Evolutionary conservation across 495 filamentous ascomycete genomes (phyloP), one percentile per base, ranked within the genome.

Genomic region (Aspergillus coremiiformis): DNA sequence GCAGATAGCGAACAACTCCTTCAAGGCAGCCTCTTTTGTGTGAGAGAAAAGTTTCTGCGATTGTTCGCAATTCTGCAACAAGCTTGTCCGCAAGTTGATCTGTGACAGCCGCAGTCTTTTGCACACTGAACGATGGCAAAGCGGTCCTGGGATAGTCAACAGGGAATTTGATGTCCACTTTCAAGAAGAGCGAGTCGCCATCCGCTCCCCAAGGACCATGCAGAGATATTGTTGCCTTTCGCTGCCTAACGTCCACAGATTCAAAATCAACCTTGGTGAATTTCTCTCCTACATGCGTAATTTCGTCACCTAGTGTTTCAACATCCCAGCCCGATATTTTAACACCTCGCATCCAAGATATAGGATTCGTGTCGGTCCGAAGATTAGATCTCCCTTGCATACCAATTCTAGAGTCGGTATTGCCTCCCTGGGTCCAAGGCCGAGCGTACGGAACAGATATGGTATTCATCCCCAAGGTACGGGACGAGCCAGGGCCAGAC

Each of bases 311-410:
- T 22, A 95, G 72, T 11, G 84, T 84, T 66, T 95, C 89, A 4
- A 81, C 76, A 56, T 87, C 88, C 87, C 89, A 92, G 30, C 80
- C 71, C 6, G 68, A 71, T 54, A 96, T 90, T 54, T 89, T 93
- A 35, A 96, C 89, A 26, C 90, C 89, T 52, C 83, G 88, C 87
- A 96, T 95, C 91, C 91, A 96, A 12, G 83, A 78, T 51, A 96
- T 92, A 29, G 89, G 77, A 58, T 90, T 89, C n/a, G 77, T 73
- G 42, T 84, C 77, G 45, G 80, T 82, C 44, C 72, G 70, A 12
- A 75, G 45, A 30, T 69, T 74, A 20, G 74, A 76, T 39, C 80
- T 82, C 1, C 78, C 81, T 59, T 83, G 83, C 79, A 84, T 86
- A 6, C 83, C 82, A 24, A 80, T 72, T 10, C 78, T 70, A 11